phyloP scores from a whole-genome alignment of 2,329 filamentous ascomycete genomes.

The Colletotrichum zoysiae region DNA sequence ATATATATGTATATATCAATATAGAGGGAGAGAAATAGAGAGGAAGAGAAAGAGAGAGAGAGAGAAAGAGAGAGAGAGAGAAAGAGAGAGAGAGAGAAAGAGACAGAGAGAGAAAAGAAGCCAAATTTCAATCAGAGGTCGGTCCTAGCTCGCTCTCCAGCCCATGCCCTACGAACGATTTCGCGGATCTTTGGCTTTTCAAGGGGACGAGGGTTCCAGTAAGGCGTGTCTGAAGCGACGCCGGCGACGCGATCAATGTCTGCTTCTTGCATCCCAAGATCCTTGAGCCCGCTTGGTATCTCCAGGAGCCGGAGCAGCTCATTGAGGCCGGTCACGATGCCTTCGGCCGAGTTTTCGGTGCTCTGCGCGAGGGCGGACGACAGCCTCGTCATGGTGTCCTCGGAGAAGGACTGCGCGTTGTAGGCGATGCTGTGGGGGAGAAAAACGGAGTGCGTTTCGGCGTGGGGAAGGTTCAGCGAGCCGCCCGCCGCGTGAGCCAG shows the following conservation, averaged over 20 bases:
- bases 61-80: too few relatives aligned
- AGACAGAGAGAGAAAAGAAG: not conserved
- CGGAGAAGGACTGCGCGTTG: slow-evolving; percentile 25
- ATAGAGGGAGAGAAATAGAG: too few relatives aligned
- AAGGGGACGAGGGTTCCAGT: slow-evolving; percentile 68
- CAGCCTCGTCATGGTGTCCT: slow-evolving; percentile 8
- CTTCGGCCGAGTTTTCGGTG: slow-evolving; percentile 18
- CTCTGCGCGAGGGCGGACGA: slow-evolving; percentile 32
- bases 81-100: not conserved
- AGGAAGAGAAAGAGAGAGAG: too few relatives aligned
- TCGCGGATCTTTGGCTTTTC: slow-evolving; percentile 65
- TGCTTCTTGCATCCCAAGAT: slow-evolving; percentile 68
- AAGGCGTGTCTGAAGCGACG: slow-evolving; percentile 67
- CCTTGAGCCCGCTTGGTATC: slow-evolving; percentile 64
- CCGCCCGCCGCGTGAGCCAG: slow-evolving; percentile 38
- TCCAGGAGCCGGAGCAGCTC: slow-evolving; percentile 49
- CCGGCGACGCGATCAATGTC: slow-evolving; percentile 69
- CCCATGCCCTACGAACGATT: slow-evolving; percentile 68
- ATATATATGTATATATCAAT: not conserved
- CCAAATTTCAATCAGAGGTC: slow-evolving; percentile 56
- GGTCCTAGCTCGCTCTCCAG: slow-evolving; percentile 66
- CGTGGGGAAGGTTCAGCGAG: slow-evolving; percentile 37
- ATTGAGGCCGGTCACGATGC: slow-evolving; percentile 38
- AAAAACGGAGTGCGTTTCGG: slow-evolving; percentile 39
- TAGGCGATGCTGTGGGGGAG: slow-evolving; percentile 39